Evolutionary conservation across 2,329 filamentous ascomycete genomes (phyloP).

Genomic region (Aspergillus ochraceus): DNA sequence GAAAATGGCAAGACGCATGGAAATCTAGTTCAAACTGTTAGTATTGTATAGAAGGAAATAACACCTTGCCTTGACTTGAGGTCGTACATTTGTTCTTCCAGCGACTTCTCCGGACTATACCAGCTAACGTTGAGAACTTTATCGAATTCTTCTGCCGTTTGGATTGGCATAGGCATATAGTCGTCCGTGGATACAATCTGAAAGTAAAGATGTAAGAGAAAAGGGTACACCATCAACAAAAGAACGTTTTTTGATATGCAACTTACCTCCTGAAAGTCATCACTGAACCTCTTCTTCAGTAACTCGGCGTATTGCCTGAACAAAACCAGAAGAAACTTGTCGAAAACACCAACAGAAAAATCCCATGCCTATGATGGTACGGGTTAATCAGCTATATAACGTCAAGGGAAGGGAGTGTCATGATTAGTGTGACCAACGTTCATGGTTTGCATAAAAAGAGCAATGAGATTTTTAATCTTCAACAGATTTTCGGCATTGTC

Average conservation of each 20-base stretch:
- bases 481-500: conserved; percentile 84
- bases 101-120: conserved; percentile 81
- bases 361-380: conserved; percentile 68
- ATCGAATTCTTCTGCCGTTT: conserved; percentile 84
- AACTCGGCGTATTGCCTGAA: conserved; percentile 94
- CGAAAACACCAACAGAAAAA: conserved; percentile 78
- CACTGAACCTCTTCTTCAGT: conserved; percentile 85
- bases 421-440: conserved; percentile 58
- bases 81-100: conserved; percentile 69
- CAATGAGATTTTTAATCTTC: conserved; percentile 92
- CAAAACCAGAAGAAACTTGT: conserved; percentile 79
- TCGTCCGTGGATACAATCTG: conserved; percentile 83
- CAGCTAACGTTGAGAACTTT: conserved; percentile 95
- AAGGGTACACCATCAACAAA: not conserved
- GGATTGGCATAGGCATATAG: conserved; percentile 99
- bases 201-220: conserved; percentile 4
- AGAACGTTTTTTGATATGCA: not conserved
- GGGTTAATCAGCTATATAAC: not conserved
- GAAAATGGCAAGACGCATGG: conserved; percentile 96
- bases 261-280: conserved; percentile 85
- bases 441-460: conserved; percentile 97
- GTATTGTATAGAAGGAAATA: not conserved
- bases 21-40: conserved; percentile 57
- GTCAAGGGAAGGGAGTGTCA: not conserved
- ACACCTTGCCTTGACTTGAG: conserved; percentile 28